Evolutionary conservation across 306 rosid genomes (phyloP), one percentile per base, ranked within the genome.

Genomic region (Inga leiocalycina): DNA sequence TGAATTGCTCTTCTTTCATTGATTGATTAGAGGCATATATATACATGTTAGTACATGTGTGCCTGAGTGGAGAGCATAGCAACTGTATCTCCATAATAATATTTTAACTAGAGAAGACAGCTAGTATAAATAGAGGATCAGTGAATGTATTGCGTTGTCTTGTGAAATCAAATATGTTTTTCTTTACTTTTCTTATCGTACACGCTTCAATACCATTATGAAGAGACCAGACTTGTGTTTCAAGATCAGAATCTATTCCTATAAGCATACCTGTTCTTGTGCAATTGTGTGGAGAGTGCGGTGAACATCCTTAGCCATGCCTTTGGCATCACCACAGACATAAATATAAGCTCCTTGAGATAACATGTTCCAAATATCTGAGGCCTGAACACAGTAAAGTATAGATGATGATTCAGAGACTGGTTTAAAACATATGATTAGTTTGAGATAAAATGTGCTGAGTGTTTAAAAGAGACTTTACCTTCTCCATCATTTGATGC

Each of bases 241-340:
- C 20, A 14, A 32, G 13, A 66, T 56, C 64, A 34, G 48, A 20
- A 22, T 13, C 41, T 57, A 17, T 16, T 43, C 27, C 4, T 6
- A 10, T 54, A 75, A 52, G 56, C 65, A 34, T 84, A 97, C 99
- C 98, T 94, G 93, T 80, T 94, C 98, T 84, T 87, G 94, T 49
- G 79, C 85, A 68, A 97, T 92, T n/a, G 96, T 90, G 82, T 97
- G 97, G 24, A 97, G 89, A 72, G 95, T 85, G 72, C 99, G 94
- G 91, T 97, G 99, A 74, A 97, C 99, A 81, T 97, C 99, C 83
- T 75, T 91, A 74, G 99, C 99, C 99, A 97, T 97, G 85, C 99
- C 98, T 90, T 97, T 97, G 44, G 98, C 99, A 88, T 97, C 99
- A 82, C 99, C 99, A 83, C 99, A 97, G 10, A 97, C 99, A 45